Evolutionary conservation across 2,329 filamentous ascomycete species (phyloP).

Genomic region (Ophiobolus disseminans): DNA sequence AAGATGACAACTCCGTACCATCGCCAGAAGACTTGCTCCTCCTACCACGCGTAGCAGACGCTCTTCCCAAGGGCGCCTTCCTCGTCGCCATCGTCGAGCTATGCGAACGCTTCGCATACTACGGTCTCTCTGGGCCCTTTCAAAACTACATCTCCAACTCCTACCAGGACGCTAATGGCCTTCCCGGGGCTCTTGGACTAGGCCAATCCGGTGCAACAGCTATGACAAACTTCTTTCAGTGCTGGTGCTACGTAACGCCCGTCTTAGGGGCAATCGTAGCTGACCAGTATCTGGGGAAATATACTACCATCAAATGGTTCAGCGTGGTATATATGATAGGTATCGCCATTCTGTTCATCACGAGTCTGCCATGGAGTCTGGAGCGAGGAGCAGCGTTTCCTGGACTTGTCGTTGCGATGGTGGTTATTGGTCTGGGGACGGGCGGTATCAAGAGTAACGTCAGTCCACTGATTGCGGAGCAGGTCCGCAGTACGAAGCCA

Average conservation of each 20-base stretch:
- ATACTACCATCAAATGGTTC: constrained; percentile 72
- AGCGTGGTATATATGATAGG: constrained; percentile 69
- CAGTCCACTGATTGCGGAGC: constrained; percentile 58
- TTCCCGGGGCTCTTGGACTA: constrained; percentile 52
- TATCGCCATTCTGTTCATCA: constrained; percentile 70
- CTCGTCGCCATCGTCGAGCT: constrained; percentile 58
- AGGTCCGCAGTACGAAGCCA: constrained; percentile 52
- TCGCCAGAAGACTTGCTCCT: constrained; percentile 34
- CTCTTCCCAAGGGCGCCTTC: constrained; percentile 55
- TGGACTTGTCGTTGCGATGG: constrained; percentile 68
- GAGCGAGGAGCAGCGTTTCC: constrained; percentile 65
- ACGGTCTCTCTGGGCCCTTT: constrained; percentile 55
- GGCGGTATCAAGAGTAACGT: constrained; percentile 86
- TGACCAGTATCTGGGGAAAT: constrained; percentile 74
- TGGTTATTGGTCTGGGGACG: constrained; percentile 76
- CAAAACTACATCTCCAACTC: constrained; percentile 59
- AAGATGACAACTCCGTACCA: constrained; percentile 31
- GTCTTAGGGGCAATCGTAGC: constrained; percentile 62
- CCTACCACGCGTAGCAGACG: constrained; percentile 50
- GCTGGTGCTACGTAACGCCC: constrained; percentile 58
- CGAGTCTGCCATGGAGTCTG: constrained; percentile 70
- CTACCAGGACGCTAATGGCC: constrained; percentile 49
- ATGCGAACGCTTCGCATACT: constrained; percentile 58
- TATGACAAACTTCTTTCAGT: constrained; percentile 57
- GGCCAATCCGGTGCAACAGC: constrained; percentile 54